Percentiles rank a stretch among this genome's conserved stretches.
Evolutionary conservation across 257 asterid genomes (phyloP).

Genomic region (Avicennia marina): DNA sequence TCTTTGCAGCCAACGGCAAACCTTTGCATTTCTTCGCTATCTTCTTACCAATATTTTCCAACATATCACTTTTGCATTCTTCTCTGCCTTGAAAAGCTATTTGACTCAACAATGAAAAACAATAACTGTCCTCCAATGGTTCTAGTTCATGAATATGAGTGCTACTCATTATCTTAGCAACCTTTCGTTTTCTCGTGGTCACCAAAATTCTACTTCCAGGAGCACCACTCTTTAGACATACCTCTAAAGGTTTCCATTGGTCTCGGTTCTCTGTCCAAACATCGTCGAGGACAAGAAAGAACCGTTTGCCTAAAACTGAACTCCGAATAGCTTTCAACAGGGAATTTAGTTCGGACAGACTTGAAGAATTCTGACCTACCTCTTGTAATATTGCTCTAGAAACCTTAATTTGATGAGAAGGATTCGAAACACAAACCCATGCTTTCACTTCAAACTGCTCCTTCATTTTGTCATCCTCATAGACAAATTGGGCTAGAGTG

Average conservation of each 20-base stretch:
- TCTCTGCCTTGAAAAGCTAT: not conserved
- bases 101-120: too few species aligned
- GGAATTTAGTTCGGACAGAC: conserved; percentile 14
- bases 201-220: conserved; percentile 22
- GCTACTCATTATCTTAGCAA: not conserved
- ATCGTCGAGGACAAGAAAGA: conserved; percentile 33
- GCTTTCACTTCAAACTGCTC: not conserved
- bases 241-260: conserved; percentile 23
- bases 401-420: conserved; percentile 30
- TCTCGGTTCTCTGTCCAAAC: conserved; percentile 22
- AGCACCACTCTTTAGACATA: conserved; percentile 15
- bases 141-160: too few species aligned
- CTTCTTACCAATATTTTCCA: not conserved
- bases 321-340: conserved; percentile 13
- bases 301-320: conserved; percentile 1
- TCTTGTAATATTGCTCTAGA: conserved; percentile 32
- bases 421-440: conserved; percentile 16
- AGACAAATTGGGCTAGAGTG: not conserved
- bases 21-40: conserved; percentile 17
- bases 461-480: not conserved
- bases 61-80: not conserved
- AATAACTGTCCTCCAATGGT: too few species aligned
- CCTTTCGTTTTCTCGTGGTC: not conserved
- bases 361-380: conserved; percentile 4
- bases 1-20: conserved; percentile 16